Evolutionary conservation across 164 flowering plant species (phyloP).

Genomic region (Stephania cephalantha): DNA sequence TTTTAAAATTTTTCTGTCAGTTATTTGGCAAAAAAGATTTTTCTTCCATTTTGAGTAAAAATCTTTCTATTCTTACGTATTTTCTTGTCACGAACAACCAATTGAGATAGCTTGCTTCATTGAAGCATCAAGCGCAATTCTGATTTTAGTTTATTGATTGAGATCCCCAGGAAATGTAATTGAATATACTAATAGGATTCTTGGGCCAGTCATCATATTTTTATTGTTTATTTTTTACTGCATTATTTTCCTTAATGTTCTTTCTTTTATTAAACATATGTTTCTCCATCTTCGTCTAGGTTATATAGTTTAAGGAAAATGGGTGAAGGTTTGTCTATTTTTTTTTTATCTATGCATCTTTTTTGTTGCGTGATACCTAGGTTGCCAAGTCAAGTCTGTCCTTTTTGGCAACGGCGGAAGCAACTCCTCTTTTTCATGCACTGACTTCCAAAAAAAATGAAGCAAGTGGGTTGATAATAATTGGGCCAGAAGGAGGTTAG

Average conservation of each 20-base stretch:
- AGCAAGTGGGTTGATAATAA: conserved; percentile 50
- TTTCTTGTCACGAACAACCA: background rate
- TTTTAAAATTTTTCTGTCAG: background rate
- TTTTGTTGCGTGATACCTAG: conserved; percentile 27
- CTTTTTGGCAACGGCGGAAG: conserved; percentile 76
- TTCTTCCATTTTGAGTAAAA: background rate
- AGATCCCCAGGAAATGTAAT: background rate
- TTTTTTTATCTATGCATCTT: background rate
- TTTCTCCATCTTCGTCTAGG: background rate
- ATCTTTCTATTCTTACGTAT: background rate
- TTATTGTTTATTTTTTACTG: background rate
- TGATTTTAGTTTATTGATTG: background rate
- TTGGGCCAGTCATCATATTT: background rate
- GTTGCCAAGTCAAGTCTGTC: conserved; percentile 61
- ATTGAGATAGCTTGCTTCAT: background rate
- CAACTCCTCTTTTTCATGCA: conserved; percentile 49
- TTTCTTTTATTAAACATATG: background rate
- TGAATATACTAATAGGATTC: background rate
- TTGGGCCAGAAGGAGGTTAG: conserved; percentile 99
- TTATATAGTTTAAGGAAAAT: background rate
- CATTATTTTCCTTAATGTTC: too few species aligned
- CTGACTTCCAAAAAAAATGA: conserved; percentile 36
- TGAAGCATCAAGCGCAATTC: background rate
- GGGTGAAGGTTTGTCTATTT: background rate
- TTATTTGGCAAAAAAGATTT: background rate